Base-by-base conservation (phyloP, 306 rosid genomes). In the Cicer yamashitae region DNA sequence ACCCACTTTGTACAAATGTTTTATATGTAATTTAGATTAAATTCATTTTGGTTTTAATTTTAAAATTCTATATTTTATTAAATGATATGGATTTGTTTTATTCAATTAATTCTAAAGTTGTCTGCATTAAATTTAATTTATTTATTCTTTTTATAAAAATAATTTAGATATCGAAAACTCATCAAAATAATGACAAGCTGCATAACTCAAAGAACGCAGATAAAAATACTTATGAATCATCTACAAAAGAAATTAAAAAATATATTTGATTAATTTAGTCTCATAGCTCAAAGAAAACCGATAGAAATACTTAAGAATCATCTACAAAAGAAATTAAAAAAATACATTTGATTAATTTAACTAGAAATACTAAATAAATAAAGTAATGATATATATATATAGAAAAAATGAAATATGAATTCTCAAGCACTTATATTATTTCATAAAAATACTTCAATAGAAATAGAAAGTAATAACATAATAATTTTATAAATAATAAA, bases 1-100 rank as follows among this genome's bases (percentile, higher is more conserved):
- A 58, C 84, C 84, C 58, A 52, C 75, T 70, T 70, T 52, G 14
- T 67, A 22, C 3, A 22, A 45, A 45, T 18, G 57, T 12, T 20
- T 1, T 25, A 25, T 25, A 25, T 2, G 5, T 15, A 41, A 17
- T 22, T 6, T 66, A 41, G 37, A 64, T 44, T 46, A 45, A 67
- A 11, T 46, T 67, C 20, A 22, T 22, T 41, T 65, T 30, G 51
- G 25, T 41, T 64, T 43, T 65, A 15, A 63, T 14, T 30, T 3
- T 1, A 10, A 37, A 61, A 40, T 5, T 6, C 25, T 34, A 20
- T 60, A 8, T 56, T 60, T 8, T 34, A 60, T 34, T 60, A 7
- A 60, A 60, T 60, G 44, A 43, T 30, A 60, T 60, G 34, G 34
- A 60, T 60, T 60, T 59, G 12, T 18, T 34, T 60, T 60, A 60